These are phyloP conservation scores for Beauveria australis DNA, from an alignment of 2,329 filamentous ascomycete species.

Conservation along the genomic window DNA sequence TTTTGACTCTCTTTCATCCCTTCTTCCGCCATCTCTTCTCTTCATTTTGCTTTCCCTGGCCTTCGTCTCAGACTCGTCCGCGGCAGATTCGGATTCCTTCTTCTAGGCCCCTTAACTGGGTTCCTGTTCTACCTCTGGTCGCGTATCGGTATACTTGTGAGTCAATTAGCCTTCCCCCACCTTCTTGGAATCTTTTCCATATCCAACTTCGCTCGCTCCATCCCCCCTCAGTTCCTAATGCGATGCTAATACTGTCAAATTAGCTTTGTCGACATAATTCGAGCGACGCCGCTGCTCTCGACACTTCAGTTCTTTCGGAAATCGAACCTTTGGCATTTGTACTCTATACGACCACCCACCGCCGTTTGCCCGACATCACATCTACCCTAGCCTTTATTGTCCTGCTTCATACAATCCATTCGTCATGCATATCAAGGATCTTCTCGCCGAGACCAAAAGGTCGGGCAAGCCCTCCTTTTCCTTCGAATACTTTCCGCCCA, in stretches of 20 bases:
- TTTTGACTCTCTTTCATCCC: neutral
- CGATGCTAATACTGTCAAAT: neutral
- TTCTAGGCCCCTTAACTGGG: conserved; percentile 9
- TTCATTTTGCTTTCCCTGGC: neutral
- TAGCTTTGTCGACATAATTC: neutral
- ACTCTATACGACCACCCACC: neutral
- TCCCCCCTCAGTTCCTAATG: no score
- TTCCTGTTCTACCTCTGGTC: neutral
- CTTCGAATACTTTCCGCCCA: conserved; percentile 98
- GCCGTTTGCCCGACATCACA: neutral
- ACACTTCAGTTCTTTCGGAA: neutral
- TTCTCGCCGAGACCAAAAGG: conserved; percentile 74
- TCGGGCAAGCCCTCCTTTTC: conserved; percentile 84
- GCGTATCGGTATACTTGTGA: neutral
- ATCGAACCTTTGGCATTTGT: neutral
- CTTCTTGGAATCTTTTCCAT: neutral
- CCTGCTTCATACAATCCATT: conserved; percentile 1
- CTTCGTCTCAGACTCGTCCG: neutral
- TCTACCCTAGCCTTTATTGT: neutral
- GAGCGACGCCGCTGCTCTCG: neutral
- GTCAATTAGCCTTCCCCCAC: conserved; percentile 5
- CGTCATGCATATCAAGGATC: conserved; percentile 92
- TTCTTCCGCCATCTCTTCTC: neutral
- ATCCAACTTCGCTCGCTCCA: neutral
- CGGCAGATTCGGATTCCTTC: neutral